Conservation (phyloP, 805 yeast genomes). For the Zygosaccharomyces lentus region DNA sequence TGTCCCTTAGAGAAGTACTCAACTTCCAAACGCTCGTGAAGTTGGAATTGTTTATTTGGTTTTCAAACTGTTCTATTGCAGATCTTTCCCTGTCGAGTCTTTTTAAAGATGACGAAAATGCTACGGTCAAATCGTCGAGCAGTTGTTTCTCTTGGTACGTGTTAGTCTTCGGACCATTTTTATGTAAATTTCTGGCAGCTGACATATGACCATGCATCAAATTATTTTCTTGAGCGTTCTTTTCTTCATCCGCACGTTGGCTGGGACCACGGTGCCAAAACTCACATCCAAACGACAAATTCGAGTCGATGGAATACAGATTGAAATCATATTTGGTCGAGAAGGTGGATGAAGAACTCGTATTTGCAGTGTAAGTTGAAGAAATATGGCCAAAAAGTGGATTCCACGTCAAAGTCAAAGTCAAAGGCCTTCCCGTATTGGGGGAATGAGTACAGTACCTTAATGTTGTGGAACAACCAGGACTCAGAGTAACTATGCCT, state of each 20-base stretch:
- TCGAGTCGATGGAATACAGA: constrained; percentile 83
- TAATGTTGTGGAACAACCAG: constrained; percentile 82
- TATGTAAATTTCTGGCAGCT: constrained; percentile 6
- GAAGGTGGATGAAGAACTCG: constrained; percentile 69
- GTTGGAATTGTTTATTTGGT: constrained; percentile 47
- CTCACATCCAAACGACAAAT: constrained; percentile 82
- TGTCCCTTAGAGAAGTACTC: constrained; percentile 63
- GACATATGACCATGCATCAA: constrained; percentile 19
- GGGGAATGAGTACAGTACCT: constrained; percentile 83
- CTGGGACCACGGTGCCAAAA: constrained; percentile 52
- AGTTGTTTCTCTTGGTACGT: constrained; percentile 21
- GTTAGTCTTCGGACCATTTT: constrained; percentile 14
- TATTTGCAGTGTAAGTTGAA: constrained; percentile 80
- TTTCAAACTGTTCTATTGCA: constrained; percentile 50
- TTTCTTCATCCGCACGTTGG: constrained; percentile 7
- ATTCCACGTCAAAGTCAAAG: constrained; percentile 80
- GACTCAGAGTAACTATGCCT: constrained; percentile 77
- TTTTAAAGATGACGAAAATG: constrained; percentile 33
- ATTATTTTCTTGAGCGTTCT: constrained; percentile 9
- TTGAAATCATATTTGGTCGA: constrained; percentile 87
- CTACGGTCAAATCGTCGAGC: constrained; percentile 27
- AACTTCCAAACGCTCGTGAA: constrained; percentile 70
- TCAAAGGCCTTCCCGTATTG: constrained; percentile 82
- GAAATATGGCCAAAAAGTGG: constrained; percentile 88
- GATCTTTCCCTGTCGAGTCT: constrained; percentile 35